phyloP scores from a whole-genome alignment of 2,329 filamentous ascomycete genomes.

The Claviceps quebecensis region DNA sequence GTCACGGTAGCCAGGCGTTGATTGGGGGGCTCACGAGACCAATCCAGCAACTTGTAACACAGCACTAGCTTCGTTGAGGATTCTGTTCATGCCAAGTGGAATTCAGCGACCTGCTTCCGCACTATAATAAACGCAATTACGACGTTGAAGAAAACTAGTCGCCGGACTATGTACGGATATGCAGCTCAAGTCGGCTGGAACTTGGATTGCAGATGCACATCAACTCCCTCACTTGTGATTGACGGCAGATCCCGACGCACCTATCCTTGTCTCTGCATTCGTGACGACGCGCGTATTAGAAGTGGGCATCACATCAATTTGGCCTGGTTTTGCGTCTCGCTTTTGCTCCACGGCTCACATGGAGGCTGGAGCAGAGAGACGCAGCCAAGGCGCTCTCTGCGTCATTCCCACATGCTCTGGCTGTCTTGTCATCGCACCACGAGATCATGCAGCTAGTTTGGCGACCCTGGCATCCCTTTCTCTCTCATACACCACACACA shows the following conservation, averaged over 20 bases:
- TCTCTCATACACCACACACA: not conserved
- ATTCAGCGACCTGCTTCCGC: not conserved
- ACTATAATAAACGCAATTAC: not conserved
- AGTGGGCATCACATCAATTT: not conserved
- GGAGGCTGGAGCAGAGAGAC: not conserved
- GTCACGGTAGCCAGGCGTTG: not conserved
- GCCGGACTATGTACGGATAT: not conserved
- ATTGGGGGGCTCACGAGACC: not conserved
- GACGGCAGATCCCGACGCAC: not conserved
- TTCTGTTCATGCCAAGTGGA: not conserved
- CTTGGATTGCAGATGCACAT: not conserved
- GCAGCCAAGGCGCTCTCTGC: not conserved
- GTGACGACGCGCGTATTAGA: not conserved
- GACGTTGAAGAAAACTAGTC: not conserved
- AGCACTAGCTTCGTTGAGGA: not conserved
- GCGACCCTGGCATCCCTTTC: not conserved
- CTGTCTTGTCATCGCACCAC: slow-evolving; percentile 4
- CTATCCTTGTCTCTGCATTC: not conserved
- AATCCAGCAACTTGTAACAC: not conserved
- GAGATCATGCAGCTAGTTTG: slow-evolving; percentile 1
- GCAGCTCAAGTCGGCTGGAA: not conserved
- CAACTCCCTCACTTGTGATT: not conserved
- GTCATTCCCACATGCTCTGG: not conserved
- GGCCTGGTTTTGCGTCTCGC: not conserved
- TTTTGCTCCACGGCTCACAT: not conserved